phyloP scores from a whole-genome alignment of 2,329 filamentous ascomycete genomes.

The Metarhizium robertsii region DNA sequence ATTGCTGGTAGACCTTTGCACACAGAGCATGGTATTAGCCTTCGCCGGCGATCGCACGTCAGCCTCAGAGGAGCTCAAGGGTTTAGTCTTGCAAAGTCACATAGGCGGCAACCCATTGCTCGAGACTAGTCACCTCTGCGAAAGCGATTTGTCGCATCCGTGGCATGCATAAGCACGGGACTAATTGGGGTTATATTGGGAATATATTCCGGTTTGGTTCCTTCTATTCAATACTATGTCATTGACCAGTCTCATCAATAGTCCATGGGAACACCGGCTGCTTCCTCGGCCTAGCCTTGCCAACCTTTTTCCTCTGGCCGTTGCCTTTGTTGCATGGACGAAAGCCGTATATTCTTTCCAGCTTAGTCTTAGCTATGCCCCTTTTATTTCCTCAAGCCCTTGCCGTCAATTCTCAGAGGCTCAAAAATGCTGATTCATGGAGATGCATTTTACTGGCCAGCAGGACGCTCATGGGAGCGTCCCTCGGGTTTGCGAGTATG shows the following conservation, averaged over 20 bases:
- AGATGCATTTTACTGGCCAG: constrained; percentile 52
- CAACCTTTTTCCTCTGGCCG: constrained; percentile 65
- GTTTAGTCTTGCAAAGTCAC: constrained; percentile 43
- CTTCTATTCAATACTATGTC: constrained; percentile 70
- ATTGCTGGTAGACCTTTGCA: constrained; percentile 16
- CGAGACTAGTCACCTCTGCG: constrained; percentile 60
- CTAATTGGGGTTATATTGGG: constrained; percentile 62
- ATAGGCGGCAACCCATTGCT: constrained; percentile 56
- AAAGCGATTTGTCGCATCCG: constrained; percentile 58
- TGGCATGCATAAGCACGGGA: constrained; percentile 65
- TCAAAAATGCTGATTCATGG: constrained; percentile 46
- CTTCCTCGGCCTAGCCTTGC: constrained; percentile 60
- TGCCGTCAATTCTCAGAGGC: constrained; percentile 46
- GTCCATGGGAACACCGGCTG: constrained; percentile 67
- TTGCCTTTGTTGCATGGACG: constrained; percentile 66
- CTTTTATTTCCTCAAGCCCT: constrained; percentile 69
- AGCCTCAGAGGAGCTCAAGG: constrained; percentile 39
- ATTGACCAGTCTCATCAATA: constrained; percentile 57
- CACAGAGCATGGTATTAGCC: constrained; percentile 28
- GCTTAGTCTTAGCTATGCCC: constrained; percentile 60
- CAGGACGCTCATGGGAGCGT: constrained; percentile 56
- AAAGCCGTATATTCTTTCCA: constrained; percentile 65
- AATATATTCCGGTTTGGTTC: constrained; percentile 69
- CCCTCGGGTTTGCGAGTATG: constrained; percentile 67
- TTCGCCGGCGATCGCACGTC: constrained; percentile 43